Evolutionary conservation across 2,329 filamentous ascomycete species (phyloP).

Genomic region (Zasmidium angulare): DNA sequence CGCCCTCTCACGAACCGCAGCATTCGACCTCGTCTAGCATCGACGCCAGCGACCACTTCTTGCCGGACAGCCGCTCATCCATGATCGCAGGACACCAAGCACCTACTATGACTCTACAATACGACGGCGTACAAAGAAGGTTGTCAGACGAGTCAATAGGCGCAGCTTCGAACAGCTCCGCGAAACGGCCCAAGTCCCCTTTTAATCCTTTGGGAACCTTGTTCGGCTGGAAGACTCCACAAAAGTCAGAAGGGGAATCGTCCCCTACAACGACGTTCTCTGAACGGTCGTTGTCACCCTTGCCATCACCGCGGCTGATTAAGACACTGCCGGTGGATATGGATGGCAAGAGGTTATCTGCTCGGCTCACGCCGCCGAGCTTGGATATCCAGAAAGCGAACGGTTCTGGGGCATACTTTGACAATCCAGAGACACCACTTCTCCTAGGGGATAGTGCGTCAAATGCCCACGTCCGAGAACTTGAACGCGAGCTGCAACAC

Average conservation of each 20-base stretch:
- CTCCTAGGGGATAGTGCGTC: conserved; percentile 40
- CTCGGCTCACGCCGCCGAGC: conserved; percentile 43
- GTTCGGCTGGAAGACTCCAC: conserved; percentile 64
- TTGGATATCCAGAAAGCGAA: conserved; percentile 56
- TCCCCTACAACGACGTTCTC: conserved; percentile 65
- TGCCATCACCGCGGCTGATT: conserved; percentile 51
- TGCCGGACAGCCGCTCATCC: conserved; percentile 18
- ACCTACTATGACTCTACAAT: conserved; percentile 35
- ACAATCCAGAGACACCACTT: conserved; percentile 48
- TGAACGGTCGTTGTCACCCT: conserved; percentile 58
- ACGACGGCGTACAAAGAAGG: conserved; percentile 35
- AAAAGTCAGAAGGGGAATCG: conserved; percentile 51
- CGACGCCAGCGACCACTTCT: conserved; percentile 23
- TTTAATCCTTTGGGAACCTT: conserved; percentile 60
- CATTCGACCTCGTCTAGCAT: conserved; percentile 27
- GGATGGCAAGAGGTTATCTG: conserved; percentile 27
- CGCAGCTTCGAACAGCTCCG: conserved; percentile 17
- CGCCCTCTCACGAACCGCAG: conserved; percentile 25
- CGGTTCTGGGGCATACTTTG: conserved; percentile 44
- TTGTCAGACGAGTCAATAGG: conserved; percentile 34
- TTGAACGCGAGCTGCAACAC: conserved; percentile 91
- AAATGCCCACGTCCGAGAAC: conserved; percentile 70
- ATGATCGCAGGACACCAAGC: conserved; percentile 27
- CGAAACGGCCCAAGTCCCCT: conserved; percentile 45
- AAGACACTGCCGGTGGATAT: conserved; percentile 34